Evolutionary conservation across 768 basidiomycete species (phyloP), one percentile per base, ranked within the genome.

Genomic region (Omphalotus guepiniiformis): DNA sequence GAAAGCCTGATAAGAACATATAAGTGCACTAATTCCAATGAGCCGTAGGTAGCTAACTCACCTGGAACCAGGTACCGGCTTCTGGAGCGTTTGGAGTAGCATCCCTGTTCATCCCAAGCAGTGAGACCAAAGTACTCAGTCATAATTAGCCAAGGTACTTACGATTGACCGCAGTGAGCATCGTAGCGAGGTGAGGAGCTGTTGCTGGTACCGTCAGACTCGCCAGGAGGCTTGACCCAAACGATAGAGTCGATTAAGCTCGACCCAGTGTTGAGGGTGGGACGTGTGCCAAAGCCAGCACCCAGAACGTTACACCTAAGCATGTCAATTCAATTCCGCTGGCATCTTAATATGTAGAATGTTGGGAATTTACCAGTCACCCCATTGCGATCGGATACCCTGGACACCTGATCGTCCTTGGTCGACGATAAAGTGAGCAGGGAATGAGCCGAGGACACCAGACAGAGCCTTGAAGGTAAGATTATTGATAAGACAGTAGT

Each of bases 201-300:
- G 70, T 82, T 72, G 51, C 68, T 73, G 27, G 81, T 82, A 56
- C 82, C 80, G 56, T 82, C 81, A 53, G 72, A 78, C 64, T 82
- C 80, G 56, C 82, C 80, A 72, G 80, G 80, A 30, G 82, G 80
- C 68, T 83, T 83, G 54, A 79, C 73, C 80, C 80, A 83, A 51
- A 80, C 78, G 57, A 82, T 76, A 39, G 80, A 64, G 57, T 83
- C 81, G 51, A 82, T 76, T 54, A 75, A 66, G 40, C 68, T 60
- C 37, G 71, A 72, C 29, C 76, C 75, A 18, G 80, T 81, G 70
- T 65, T 74, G 46, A 67, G 67, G 30, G 82, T 82, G 26, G 80
- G 80, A 45, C 68, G 79, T 37, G 66, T 73, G 48, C 82, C 82
- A 61, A 82, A 83, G 48, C 81, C 82, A 45, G 81, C 76, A 54